Percentiles rank a stretch among this genome's conserved stretches.
Conservation (phyloP, 202 grass and related monocot species). For the Saccharum hybrid region DNA sequence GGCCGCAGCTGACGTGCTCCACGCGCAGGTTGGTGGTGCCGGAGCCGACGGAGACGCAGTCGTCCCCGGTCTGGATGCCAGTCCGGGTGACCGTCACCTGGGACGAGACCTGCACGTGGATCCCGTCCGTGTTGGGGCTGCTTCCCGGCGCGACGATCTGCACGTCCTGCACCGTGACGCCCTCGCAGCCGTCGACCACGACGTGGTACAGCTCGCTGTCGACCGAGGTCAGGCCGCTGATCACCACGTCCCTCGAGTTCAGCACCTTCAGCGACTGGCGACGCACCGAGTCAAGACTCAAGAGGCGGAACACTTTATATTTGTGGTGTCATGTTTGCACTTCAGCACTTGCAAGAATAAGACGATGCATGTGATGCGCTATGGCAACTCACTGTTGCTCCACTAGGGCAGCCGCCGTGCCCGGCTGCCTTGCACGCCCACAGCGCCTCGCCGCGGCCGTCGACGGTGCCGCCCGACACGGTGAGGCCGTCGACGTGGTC, state of each 20-base stretch:
- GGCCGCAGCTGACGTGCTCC: slow-evolving; percentile 56
- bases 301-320: too few relatives aligned
- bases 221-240: slow-evolving; percentile 41
- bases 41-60: slow-evolving; percentile 61
- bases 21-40: slow-evolving; percentile 58
- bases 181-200: slow-evolving; percentile 53
- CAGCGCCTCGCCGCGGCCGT: slow-evolving; percentile 51
- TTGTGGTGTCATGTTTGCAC: too few relatives aligned
- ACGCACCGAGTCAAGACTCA: background rate
- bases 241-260: slow-evolving; percentile 53
- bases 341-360: too few relatives aligned
- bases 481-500: slow-evolving; percentile 52
- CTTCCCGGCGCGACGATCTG: slow-evolving; percentile 42
- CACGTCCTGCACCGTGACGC: slow-evolving; percentile 41
- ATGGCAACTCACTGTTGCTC: slow-evolving; percentile 34
- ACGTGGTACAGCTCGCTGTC: slow-evolving; percentile 62
- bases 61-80: slow-evolving; percentile 56
- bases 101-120: slow-evolving; percentile 53
- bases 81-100: slow-evolving; percentile 42
- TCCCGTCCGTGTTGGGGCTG: slow-evolving; percentile 69
- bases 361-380: background rate
- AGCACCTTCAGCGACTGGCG: slow-evolving; percentile 51
- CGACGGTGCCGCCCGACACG: slow-evolving; percentile 52
- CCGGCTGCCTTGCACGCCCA: slow-evolving; percentile 59
- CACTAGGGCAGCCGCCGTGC: slow-evolving; percentile 31